phyloP scores from a whole-genome alignment of 2,329 filamentous ascomycete species.

The Aspergillus sergii region DNA sequence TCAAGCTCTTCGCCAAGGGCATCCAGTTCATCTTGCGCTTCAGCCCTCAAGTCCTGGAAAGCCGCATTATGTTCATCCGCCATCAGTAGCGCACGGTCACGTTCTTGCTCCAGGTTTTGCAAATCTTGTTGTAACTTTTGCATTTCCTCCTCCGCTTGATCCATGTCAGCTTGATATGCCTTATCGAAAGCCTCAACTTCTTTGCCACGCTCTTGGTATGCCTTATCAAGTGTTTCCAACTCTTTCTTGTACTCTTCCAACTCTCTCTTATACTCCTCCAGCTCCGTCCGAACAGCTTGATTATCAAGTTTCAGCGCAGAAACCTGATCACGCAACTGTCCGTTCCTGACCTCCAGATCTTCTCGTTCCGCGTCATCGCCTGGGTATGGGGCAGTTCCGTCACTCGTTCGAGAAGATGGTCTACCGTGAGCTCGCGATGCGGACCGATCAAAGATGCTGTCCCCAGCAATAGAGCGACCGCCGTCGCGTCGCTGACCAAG shows the following conservation, averaged over 20 bases:
- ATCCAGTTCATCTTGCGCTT: constrained; percentile 63
- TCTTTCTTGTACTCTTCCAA: constrained; percentile 28
- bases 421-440: constrained; percentile 80
- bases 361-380: constrained; percentile 78
- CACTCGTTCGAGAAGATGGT: constrained; percentile 74
- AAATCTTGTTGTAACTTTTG: constrained; percentile 59
- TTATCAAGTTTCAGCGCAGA: constrained; percentile 86
- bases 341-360: constrained; percentile 80
- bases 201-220: not conserved
- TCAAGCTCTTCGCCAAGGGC: constrained; percentile 67
- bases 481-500: constrained; percentile 74
- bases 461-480: constrained; percentile 66
- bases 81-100: constrained; percentile 79
- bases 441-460: constrained; percentile 92
- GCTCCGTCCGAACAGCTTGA: constrained; percentile 80
- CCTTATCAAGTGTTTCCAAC: not conserved
- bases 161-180: constrained; percentile 77
- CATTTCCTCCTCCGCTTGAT: constrained; percentile 77
- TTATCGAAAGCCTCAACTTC: constrained; percentile 68
- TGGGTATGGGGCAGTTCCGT: constrained; percentile 64
- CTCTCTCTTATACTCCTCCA: constrained; percentile 78
- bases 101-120: constrained; percentile 61
- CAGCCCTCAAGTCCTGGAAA: constrained; percentile 55
- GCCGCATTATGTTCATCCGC: constrained; percentile 64
- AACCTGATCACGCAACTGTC: constrained; percentile 80